Conservation (phyloP, 164 flowering plant species). For the Magnolia changhungtana region DNA sequence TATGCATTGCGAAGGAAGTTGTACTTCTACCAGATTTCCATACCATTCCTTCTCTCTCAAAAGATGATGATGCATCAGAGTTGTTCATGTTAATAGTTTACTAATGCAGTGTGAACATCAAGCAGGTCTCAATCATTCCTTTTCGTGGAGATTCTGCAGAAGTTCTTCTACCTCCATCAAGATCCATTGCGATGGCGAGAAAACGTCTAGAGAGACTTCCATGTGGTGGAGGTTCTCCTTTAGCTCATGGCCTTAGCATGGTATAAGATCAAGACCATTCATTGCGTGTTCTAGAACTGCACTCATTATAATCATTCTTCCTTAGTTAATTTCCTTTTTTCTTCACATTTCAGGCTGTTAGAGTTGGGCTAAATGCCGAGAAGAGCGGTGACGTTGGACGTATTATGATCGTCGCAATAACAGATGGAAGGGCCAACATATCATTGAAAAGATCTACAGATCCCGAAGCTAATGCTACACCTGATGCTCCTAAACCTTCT, state of each 20-base stretch:
- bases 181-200: constrained; percentile 98
- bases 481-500: constrained; percentile 83
- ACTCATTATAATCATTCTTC: neutral
- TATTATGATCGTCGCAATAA: constrained; percentile 89
- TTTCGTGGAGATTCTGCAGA: constrained; percentile 96
- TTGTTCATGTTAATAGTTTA: neutral
- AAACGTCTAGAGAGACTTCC: constrained; percentile 96
- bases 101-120: neutral
- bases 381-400: constrained; percentile 98
- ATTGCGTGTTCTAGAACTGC: neutral
- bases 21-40: neutral
- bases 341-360: constrained; percentile 56
- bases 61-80: neutral
- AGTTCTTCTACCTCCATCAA: constrained; percentile 94
- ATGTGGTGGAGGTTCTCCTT: constrained; percentile 98
- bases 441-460: constrained; percentile 85
- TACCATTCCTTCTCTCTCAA: neutral
- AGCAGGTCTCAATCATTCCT: constrained; percentile 83
- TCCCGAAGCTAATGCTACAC: constrained; percentile 60
- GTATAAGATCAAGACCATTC: constrained; percentile 30
- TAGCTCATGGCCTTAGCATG: constrained; percentile 94
- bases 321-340: neutral
- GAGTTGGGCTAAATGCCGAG: constrained; percentile 94
- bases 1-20: neutral
- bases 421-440: constrained; percentile 96